A percentile compares a stretch with the other conserved stretches of the same genome.
phyloP scores from a whole-genome alignment of 2,329 filamentous ascomycete genomes.

The Escovopsis sp. region DNA sequence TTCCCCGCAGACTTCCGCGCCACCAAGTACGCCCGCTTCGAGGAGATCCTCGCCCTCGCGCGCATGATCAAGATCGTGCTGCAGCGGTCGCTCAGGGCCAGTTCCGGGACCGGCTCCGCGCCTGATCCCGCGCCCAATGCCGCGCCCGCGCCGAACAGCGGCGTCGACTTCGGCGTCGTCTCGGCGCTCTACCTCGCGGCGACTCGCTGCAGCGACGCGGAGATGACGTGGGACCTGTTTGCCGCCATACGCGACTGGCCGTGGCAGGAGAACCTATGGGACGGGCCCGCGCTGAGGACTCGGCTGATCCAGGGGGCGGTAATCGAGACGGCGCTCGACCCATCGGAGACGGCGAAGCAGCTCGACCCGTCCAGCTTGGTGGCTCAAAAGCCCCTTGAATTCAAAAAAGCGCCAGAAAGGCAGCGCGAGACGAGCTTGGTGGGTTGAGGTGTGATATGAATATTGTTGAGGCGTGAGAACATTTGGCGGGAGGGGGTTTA shows the following conservation, averaged over 20 bases:
- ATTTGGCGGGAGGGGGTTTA: too few species aligned
- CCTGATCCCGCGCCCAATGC: background rate
- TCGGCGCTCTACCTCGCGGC: constrained; percentile 7
- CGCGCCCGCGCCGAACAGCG: constrained; percentile 3
- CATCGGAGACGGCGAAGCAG: background rate
- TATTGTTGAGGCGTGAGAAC: too few species aligned
- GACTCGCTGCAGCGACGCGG: constrained; percentile 4
- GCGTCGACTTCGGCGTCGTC: constrained; percentile 7
- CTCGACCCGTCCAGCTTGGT: too few species aligned
- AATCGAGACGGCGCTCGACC: background rate
- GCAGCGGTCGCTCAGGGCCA: background rate
- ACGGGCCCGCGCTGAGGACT: constrained; percentile 7
- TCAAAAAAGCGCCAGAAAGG: too few species aligned
- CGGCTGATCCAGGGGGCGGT: constrained; percentile 4
- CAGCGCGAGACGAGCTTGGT: too few species aligned
- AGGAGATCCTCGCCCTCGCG: constrained; percentile 5
- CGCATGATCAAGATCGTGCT: constrained; percentile 1
- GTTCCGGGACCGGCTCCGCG: too few species aligned
- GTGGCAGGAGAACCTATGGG: constrained; percentile 8
- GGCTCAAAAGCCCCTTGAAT: too few species aligned
- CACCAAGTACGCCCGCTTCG: background rate
- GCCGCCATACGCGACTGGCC: constrained; percentile 7
- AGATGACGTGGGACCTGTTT: constrained; percentile 4
- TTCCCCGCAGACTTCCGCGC: constrained; percentile 1
- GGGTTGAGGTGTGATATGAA: too few species aligned